Evolutionary conservation across 352 stramenopile genomes (phyloP).

Genomic region (Phytophthora macrochlamydospora): DNA sequence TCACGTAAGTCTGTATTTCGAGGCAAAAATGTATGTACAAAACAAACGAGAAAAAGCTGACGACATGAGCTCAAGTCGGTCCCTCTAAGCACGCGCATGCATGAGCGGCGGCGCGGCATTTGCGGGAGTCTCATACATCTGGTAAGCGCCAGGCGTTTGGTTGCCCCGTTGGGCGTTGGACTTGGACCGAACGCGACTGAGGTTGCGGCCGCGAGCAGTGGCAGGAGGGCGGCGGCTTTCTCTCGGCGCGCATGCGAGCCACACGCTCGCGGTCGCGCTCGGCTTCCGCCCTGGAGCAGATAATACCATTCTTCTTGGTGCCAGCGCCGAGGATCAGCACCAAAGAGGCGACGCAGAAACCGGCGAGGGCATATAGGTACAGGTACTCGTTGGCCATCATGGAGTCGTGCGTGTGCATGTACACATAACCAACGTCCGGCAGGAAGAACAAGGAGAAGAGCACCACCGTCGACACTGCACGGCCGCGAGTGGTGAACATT

Average conservation of each 20-base stretch:
- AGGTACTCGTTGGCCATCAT: conserved; percentile 52
- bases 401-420: conserved; percentile 50
- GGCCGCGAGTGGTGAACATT: conserved; percentile 65
- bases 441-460: conserved; percentile 69
- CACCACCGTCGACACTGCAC: conserved; percentile 53
- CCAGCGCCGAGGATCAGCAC: conserved; percentile 55
- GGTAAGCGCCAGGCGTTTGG: conserved; percentile 40
- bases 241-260: conserved; percentile 45
- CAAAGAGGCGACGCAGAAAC: conserved; percentile 44
- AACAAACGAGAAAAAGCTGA: conserved; percentile 26
- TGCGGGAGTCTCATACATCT: conserved; percentile 64
- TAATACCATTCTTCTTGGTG: conserved; percentile 67
- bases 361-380: conserved; percentile 60
- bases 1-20: conserved; percentile 36
- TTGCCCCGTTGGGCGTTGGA: conserved; percentile 49
- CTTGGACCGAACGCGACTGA: conserved; percentile 65
- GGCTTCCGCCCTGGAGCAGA: conserved; percentile 56
- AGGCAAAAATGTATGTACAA: conserved; percentile 34
- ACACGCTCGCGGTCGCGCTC: conserved; percentile 48
- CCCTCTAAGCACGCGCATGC: conserved; percentile 35
- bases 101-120: conserved; percentile 43
- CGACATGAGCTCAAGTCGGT: conserved; percentile 8
- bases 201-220: conserved; percentile 55
- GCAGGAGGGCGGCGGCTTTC: conserved; percentile 51
- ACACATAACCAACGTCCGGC: conserved; percentile 54